These are phyloP conservation scores for Microsporum audouinii DNA, from an alignment of 2,329 filamentous ascomycete species.

Conservation along the genomic window DNA sequence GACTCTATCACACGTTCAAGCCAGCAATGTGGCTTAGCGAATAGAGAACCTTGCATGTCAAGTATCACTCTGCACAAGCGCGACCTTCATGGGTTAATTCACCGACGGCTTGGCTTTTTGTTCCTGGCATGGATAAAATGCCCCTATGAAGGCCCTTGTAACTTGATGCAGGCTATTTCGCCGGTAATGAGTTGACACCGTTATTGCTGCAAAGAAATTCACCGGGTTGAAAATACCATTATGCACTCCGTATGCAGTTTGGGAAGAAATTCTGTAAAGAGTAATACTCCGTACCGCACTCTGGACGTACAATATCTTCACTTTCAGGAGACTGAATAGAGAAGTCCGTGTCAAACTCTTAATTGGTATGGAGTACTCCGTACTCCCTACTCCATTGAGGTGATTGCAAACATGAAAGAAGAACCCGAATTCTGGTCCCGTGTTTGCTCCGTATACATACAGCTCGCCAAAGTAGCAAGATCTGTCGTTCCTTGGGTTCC, in stretches of 20 bases:
- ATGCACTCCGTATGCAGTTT: background rate
- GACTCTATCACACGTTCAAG: background rate
- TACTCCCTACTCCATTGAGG: background rate
- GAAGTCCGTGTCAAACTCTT: background rate
- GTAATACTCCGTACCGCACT: no score
- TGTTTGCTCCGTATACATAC: background rate
- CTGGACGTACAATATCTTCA: background rate
- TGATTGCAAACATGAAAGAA: background rate
- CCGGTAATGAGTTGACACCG: background rate
- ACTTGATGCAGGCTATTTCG: background rate
- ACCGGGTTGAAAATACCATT: background rate
- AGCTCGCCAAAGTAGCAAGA: background rate
- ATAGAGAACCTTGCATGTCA: background rate
- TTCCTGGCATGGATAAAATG: background rate
- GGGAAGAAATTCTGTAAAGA: background rate
- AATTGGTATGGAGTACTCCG: background rate
- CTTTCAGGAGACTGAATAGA: background rate
- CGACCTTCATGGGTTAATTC: background rate
- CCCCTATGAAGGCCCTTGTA: background rate
- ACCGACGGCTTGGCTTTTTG: background rate
- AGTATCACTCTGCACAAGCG: background rate
- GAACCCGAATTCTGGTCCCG: background rate
- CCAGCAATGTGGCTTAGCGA: background rate
- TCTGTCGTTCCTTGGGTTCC: background rate
- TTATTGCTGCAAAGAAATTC: background rate